phyloP scores from a whole-genome alignment of 192 early-diverging fungal genomes.

The Rhizoclosmatium sp. region DNA sequence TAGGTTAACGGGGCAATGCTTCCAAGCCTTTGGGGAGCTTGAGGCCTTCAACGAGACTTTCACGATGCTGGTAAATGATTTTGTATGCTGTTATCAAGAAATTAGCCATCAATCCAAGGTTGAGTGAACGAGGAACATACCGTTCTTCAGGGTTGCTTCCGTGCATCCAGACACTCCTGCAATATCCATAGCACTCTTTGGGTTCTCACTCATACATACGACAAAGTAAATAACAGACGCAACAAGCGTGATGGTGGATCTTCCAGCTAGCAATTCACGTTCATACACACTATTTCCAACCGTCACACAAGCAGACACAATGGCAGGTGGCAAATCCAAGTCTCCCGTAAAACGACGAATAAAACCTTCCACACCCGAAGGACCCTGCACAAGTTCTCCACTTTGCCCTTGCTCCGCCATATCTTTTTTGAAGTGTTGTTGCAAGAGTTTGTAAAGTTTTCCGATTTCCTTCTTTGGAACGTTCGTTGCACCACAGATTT shows the following conservation, averaged over 20 bases:
- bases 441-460: slow-evolving; percentile 75
- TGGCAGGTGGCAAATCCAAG: slow-evolving; percentile 70
- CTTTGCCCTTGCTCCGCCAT: slow-evolving; percentile 50
- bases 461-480: slow-evolving; percentile 96
- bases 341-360: slow-evolving; percentile 81
- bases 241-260: slow-evolving; percentile 90
- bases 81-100: slow-evolving; percentile 51
- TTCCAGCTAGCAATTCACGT: slow-evolving; percentile 87
- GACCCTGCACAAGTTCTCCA: slow-evolving; percentile 47
- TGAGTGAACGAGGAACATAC: not conserved
- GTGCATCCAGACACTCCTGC: slow-evolving; percentile 88
- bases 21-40: slow-evolving; percentile 36
- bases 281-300: slow-evolving; percentile 75
- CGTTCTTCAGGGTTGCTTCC: slow-evolving; percentile 88
- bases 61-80: slow-evolving; percentile 53
- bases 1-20: slow-evolving; percentile 15
- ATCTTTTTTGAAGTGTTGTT: slow-evolving; percentile 43
- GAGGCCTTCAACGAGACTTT: slow-evolving; percentile 55
- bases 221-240: slow-evolving; percentile 92
- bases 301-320: slow-evolving; percentile 75
- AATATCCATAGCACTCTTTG: slow-evolving; percentile 78
- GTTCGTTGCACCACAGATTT: slow-evolving; percentile 87
- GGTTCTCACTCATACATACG: slow-evolving; percentile 70
- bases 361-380: slow-evolving; percentile 56
- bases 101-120: not conserved